These are phyloP conservation scores for Antrodiella citrinella DNA, from an alignment of 768 basidiomycete species.

Conservation along the genomic window DNA sequence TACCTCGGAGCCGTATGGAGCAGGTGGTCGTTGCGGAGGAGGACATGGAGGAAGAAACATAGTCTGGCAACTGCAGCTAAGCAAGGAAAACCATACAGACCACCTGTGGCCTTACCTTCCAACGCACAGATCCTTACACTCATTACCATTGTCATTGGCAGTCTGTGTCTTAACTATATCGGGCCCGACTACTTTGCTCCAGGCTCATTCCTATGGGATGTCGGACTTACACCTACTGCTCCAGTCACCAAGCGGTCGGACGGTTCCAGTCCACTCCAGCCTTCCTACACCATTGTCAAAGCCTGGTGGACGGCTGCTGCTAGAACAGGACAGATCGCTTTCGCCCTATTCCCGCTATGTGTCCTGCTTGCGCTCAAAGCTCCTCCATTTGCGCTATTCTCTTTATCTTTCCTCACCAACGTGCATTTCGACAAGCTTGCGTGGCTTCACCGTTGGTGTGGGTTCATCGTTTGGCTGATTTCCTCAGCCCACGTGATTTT, in stretches of 20 bases:
- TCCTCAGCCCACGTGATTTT: conserved; percentile 50
- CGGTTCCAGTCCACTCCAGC: conserved; percentile 31
- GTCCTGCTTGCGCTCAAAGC: conserved; percentile 64
- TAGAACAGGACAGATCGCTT: conserved; percentile 61
- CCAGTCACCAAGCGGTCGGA: conserved; percentile 9
- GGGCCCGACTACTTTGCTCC: conserved; percentile 68
- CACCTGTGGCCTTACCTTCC: conserved; percentile 45
- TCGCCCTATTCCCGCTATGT: conserved; percentile 63
- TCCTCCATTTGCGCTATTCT: conserved; percentile 65
- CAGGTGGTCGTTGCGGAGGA: conserved; percentile 49
- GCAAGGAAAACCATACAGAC: conserved; percentile 28
- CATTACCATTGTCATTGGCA: conserved; percentile 32
- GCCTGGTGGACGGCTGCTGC: conserved; percentile 67
- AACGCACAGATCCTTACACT: conserved; percentile 55
- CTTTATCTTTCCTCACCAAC: conserved; percentile 51
- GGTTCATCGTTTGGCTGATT: conserved; percentile 60
- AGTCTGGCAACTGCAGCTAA: conserved; percentile 27
- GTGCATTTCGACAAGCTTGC: conserved; percentile 72
- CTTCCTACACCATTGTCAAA: conserved; percentile 56
- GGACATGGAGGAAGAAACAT: conserved; percentile 49
- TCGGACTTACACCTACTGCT: conserved; percentile 18
- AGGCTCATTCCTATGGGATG: conserved; percentile 35
- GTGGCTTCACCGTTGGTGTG: conserved; percentile 64
- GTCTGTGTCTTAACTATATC: conserved; percentile 41
- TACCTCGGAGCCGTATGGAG: conserved; percentile 44